Conservation (phyloP, 2,329 filamentous ascomycete species). For the Paecilomyces sp. region DNA sequence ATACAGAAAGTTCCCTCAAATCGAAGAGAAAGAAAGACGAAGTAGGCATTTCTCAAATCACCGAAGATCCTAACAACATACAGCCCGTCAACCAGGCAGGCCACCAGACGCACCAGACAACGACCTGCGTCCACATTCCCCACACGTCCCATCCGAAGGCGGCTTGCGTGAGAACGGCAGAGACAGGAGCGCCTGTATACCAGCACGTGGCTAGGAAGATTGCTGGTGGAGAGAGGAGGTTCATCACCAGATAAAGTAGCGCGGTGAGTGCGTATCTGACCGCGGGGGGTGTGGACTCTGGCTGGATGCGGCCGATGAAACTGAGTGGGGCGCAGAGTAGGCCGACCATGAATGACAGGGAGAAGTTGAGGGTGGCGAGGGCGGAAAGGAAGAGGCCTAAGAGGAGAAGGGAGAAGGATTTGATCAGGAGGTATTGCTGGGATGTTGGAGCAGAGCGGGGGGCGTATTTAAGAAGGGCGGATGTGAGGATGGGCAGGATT, state of each 20-base stretch:
- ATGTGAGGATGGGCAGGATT: background rate
- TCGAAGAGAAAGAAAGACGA: background rate
- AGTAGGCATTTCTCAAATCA: constrained; percentile 15
- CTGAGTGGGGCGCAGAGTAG: constrained; percentile 69
- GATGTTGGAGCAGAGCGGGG: constrained; percentile 46
- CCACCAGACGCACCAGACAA: constrained; percentile 96
- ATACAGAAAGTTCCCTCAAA: background rate
- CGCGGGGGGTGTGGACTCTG: constrained; percentile 1
- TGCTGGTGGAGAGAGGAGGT: constrained; percentile 54
- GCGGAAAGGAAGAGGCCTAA: constrained; percentile 88
- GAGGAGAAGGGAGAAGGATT: constrained; percentile 86
- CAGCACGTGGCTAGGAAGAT: constrained; percentile 45
- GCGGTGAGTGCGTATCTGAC: constrained; percentile 19
- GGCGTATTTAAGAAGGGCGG: constrained; percentile 39
- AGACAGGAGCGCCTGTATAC: constrained; percentile 44
- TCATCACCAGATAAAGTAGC: constrained; percentile 47
- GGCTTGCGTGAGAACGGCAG: constrained; percentile 60
- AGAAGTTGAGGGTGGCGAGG: constrained; percentile 93
- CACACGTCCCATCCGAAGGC: constrained; percentile 85
- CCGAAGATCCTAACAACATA: constrained; percentile 25
- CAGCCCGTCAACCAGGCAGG: constrained; percentile 71
- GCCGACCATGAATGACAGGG: constrained; percentile 76
- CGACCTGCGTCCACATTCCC: constrained; percentile 80
- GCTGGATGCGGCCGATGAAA: constrained; percentile 48
- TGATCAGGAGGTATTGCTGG: constrained; percentile 71